Evolutionary conservation across 1,284 basidiomycete species (phyloP), one percentile per base, ranked within the genome.

Genomic region (Puccinia sorghi): DNA sequence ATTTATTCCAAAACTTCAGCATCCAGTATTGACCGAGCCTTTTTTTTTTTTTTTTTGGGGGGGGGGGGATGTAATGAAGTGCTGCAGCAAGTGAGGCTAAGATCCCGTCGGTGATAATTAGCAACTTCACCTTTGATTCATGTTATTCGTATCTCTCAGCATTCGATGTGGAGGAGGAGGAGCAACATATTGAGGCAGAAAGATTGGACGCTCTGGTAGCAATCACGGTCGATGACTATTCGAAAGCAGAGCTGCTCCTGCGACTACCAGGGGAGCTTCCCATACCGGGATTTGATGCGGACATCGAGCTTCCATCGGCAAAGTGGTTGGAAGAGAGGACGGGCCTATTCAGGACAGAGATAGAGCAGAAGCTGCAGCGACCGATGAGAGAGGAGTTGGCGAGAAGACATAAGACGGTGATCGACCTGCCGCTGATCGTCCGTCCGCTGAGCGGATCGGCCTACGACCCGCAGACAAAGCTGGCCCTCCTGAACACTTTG

Each of bases 71-170:
- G 9, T 81, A 92, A 56, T 57, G 8, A 81, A 92, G 91, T 83
- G 86, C 90, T 69, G 90, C 91, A 0, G 91, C 90, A 2, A 88
- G 89, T 80, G 83, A 86, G 46, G 88, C 88, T 0, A 86, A 87
- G 0, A 86, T 92, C 37, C 91, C 91, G 0, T 90, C 90, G 0
- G 86, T 89, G 64, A 86, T 92, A 20, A 87, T 92, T 80, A 91
- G 90, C 72, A 92, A 92, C 85, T 92, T 92, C 83, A 90, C 90
- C 0, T 92, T 92, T 83, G 90, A 92, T 84, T 90, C 91, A 0
- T 90, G 92, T 12, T 92, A 90, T 83, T 91, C 90, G 81, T 92
- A 90, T 81, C 88, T 92, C 25, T 88, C 89, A 1, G 88, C 89
- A 0, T 83, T 86, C 4, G 83, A 88, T 56, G 32, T 48, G 46